Evolutionary conservation across 2,329 filamentous ascomycete species (phyloP), one percentile per base, ranked within the genome.

Genomic region (Monosporascus sp.): DNA sequence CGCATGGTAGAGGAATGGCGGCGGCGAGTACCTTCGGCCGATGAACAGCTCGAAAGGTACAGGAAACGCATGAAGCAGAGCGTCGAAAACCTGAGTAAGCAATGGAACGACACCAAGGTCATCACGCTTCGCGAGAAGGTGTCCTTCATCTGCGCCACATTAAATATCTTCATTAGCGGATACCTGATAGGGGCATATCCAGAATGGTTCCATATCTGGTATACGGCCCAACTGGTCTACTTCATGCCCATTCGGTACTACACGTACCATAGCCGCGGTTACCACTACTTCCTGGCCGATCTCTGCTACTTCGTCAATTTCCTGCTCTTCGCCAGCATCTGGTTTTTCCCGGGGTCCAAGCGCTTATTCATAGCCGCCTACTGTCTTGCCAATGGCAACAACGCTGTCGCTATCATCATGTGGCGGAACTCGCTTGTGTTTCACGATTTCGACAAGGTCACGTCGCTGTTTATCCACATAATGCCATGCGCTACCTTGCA

Each of bases 401-500:
- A 99, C 68, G 94, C 94, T 20, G 86, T 97, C 47, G 94, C 94
- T 14, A 97, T 99, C 69, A 91, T 94, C 68, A 94, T 99, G 92
- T 99, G 94, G 94, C 86, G 94, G 59, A 99, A 99, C 70, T 97
- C 92, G 35, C 82, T 99, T 66, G 94, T 99, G 47, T 99, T 99
- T 71, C 94, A 99, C 77, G 96, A 91, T 67, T 86, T 99, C 72
- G 94, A 99, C 78, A 99, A 99, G 73, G 91, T 97, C 56, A 95
- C 92, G 14, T 94, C 90, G 68, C 80, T 99, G n/a, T 99, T 99
- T 74, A 97, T 99, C 62, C 94, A 99, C 71, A 96, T 99, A 65
- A 99, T 99, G 93, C 94, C 94, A 1, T 96, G 92, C 60, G 93
- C 89, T 6, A 90, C 92, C 1, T 80, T 99, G 14, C 94, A 99